Base-by-base conservation (phyloP, 2,329 filamentous ascomycete genomes). In the Colletotrichum falcatum region DNA sequence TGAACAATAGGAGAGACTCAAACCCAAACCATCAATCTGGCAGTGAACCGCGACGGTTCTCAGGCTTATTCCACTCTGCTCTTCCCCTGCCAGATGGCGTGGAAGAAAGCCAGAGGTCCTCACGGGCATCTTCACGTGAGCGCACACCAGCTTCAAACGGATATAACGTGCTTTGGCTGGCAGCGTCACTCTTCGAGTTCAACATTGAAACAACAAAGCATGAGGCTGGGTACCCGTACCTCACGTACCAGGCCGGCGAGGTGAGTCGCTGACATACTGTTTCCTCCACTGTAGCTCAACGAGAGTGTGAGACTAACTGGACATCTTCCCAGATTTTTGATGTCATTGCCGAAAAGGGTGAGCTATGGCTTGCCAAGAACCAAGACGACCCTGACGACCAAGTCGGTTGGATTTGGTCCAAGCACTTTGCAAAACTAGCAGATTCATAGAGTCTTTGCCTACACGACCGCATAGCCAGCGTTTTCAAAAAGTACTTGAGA, bases 331-430 rank as follows among this genome's bases (percentile, higher is more conserved):
- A 92, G 88, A 93, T 95, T 73, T 95, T 95, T 77, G 93, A 95
- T 82, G 92, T 99, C 63, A 94, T 99, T 78, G 96, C 92, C 37
- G 95, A 98, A 81, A 98, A 98, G 80, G 96, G 96, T 73, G 96
- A 99, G 84, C 87, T 98, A 59, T 99, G 96, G 96, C 89, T 99
- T 67, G 96, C 96, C 63, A 94, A 94, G 81, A 99, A 99, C 79
- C 96, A 99, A 82, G 96, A 99, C 78, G 96, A 99, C 80, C 84
- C 90, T 1, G 86, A 85, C 14, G 88, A 92, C 74, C 87, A 90
- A 74, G 91, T 98, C 42, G 96, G 96, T 61, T 99, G 96, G 96
- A 97, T 99, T 77, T 99, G 96, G 96, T 97, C 95, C 77, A 98
- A 98, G 81, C 96, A 99, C 83, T 99, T 99, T 85, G 92, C 92